phyloP scores from a whole-genome alignment of 1,139 yeast species.

The Suhomyces bokatorum region DNA sequence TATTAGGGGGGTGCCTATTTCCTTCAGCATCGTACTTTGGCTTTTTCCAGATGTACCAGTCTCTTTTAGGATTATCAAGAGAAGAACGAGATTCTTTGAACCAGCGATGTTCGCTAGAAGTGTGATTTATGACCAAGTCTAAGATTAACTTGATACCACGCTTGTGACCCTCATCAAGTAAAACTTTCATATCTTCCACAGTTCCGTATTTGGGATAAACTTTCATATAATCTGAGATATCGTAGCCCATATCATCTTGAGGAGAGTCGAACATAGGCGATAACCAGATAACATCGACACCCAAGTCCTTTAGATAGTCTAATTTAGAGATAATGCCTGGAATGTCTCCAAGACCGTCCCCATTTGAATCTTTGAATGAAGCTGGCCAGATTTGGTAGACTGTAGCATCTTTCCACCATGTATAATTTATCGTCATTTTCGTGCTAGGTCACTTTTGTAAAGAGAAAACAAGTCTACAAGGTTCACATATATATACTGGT shows the following conservation, averaged over 20 bases:
- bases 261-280: slow-evolving; percentile 62
- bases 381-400: slow-evolving; percentile 63
- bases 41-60: slow-evolving; percentile 62
- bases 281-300: slow-evolving; percentile 57
- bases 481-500: too few species aligned
- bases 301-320: slow-evolving; percentile 53
- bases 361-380: slow-evolving; percentile 56
- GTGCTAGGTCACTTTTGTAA: too few species aligned
- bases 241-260: slow-evolving; percentile 65
- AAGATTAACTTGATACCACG: slow-evolving; percentile 53
- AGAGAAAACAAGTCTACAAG: too few species aligned
- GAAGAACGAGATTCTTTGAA: slow-evolving; percentile 56
- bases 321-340: slow-evolving; percentile 53
- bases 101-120: slow-evolving; percentile 58
- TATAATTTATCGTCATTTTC: slow-evolving; percentile 14
- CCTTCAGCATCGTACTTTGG: slow-evolving; percentile 49
- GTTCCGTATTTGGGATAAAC: slow-evolving; percentile 56
- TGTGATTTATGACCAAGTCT: slow-evolving; percentile 61
- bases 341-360: slow-evolving; percentile 59
- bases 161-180: slow-evolving; percentile 48
- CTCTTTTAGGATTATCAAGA: slow-evolving; percentile 54
- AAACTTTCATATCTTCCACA: slow-evolving; percentile 49
- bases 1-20: slow-evolving; percentile 54
- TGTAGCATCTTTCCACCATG: slow-evolving; percentile 61
- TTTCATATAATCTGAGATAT: slow-evolving; percentile 53